phyloP scores from a whole-genome alignment of 495 filamentous ascomycete species.

The Saxophila tyrrhenica region DNA sequence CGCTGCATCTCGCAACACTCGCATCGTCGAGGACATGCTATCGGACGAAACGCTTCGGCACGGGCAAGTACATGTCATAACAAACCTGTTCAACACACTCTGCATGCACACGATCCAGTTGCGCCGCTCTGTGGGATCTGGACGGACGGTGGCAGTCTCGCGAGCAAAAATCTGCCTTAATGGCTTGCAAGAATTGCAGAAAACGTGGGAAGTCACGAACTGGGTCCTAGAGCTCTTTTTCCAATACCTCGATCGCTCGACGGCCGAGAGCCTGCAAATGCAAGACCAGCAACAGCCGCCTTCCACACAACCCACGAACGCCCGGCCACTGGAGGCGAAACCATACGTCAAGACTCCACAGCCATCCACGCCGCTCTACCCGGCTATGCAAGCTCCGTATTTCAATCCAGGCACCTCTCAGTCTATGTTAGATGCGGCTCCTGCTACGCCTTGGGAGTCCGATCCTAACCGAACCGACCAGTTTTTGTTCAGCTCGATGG shows the following conservation, averaged over 20 bases:
- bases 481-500: background rate
- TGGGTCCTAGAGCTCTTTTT: background rate
- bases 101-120: background rate
- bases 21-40: slow-evolving; percentile 1
- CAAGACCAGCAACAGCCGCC: background rate
- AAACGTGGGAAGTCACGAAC: slow-evolving; percentile 1
- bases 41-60: background rate
- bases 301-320: background rate
- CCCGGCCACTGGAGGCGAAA: background rate
- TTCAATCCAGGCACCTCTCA: background rate
- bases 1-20: background rate
- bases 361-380: background rate
- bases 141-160: background rate
- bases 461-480: background rate
- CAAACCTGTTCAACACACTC: slow-evolving; percentile 1
- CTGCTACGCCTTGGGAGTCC: background rate
- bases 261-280: background rate
- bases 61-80: background rate
- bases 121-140: background rate
- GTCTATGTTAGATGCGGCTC: background rate
- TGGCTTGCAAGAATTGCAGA: slow-evolving; percentile 1
- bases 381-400: background rate
- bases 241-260: background rate
- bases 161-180: background rate
- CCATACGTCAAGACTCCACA: background rate